phyloP scores from a whole-genome alignment of 2,329 filamentous ascomycete species.

The Aspergillus transmontanensis region DNA sequence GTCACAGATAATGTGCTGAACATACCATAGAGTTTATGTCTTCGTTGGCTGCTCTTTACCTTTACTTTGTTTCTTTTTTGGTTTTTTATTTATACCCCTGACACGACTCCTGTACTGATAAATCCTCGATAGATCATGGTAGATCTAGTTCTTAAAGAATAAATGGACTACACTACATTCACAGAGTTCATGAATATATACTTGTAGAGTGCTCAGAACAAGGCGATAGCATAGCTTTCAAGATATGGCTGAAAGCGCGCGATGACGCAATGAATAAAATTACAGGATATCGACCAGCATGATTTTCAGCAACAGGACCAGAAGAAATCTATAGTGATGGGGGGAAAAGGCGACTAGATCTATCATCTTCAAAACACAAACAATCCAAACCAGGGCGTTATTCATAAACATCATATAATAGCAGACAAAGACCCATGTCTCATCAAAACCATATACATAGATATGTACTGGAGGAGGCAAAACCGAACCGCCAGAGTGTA shows the following conservation, averaged over 20 bases:
- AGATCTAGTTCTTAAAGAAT: conserved; percentile 14
- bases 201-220: not conserved
- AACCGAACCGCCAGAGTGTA: not conserved
- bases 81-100: conserved; percentile 15
- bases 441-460: not conserved
- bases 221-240: not conserved
- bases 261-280: not conserved
- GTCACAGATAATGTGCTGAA: conserved; percentile 19
- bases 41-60: not conserved
- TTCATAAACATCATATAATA: not conserved
- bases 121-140: conserved; percentile 14
- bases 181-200: not conserved
- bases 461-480: not conserved
- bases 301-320: not conserved
- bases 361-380: not conserved
- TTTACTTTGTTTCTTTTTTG: not conserved
- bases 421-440: not conserved
- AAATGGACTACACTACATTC: not conserved
- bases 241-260: not conserved
- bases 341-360: not conserved
- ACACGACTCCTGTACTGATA: conserved; percentile 17
- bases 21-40: conserved; percentile 17
- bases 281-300: not conserved
- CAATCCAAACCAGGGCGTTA: not conserved
- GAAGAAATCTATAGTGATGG: not conserved